A percentile compares a stretch with the other conserved stretches of the same genome.
These are phyloP conservation scores for Carex arenaria DNA, from an alignment of 202 grass and related monocot genomes.

Conservation along the genomic window DNA sequence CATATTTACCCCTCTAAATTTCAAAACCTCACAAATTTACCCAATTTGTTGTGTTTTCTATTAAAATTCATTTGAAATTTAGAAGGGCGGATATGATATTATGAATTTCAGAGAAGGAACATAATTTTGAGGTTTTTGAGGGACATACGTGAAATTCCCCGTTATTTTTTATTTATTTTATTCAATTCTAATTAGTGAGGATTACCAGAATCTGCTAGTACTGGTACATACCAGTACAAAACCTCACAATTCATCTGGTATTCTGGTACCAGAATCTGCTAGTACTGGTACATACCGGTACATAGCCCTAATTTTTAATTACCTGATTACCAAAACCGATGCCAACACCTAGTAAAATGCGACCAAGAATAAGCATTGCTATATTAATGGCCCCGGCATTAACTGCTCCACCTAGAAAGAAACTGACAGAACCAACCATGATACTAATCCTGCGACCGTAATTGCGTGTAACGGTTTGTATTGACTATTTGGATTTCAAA, in stretches of 20 bases:
- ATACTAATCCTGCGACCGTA: slow-evolving; percentile 61
- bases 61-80: too few relatives aligned
- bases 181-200: neutral
- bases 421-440: slow-evolving; percentile 73
- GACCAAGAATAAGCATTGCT: slow-evolving; percentile 78
- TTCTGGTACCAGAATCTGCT: neutral
- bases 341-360: slow-evolving; percentile 72
- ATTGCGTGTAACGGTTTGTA: slow-evolving; percentile 38
- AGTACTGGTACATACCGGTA: neutral
- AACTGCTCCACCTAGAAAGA: slow-evolving; percentile 68
- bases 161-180: neutral
- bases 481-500: too few relatives aligned
- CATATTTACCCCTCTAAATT: too few relatives aligned
- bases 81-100: too few relatives aligned
- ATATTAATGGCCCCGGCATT: slow-evolving; percentile 71
- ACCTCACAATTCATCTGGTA: too few relatives aligned
- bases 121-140: too few relatives aligned
- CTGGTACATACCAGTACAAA: neutral
- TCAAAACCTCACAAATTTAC: too few relatives aligned
- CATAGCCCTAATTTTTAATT: neutral
- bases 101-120: too few relatives aligned
- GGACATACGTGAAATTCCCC: too few relatives aligned
- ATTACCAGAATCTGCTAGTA: neutral
- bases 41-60: too few relatives aligned
- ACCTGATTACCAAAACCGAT: slow-evolving; percentile 97